These are phyloP conservation scores for Herpetospermum pedunculosum DNA, from an alignment of 306 rosid genomes.

Conservation along the genomic window DNA sequence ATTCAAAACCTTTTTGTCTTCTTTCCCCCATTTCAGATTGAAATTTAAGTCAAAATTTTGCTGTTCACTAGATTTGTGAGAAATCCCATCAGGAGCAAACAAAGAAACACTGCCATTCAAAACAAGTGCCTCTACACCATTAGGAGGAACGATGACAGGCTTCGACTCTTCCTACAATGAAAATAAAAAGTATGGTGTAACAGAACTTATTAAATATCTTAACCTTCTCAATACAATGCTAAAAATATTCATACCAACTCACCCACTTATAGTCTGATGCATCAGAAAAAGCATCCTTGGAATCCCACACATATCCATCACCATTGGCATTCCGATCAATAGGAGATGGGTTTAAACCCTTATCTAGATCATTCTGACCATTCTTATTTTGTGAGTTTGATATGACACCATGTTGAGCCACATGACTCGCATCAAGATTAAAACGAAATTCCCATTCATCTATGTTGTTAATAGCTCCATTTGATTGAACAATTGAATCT, in stretches of 20 bases:
- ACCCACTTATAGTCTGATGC: slow-evolving; percentile 24
- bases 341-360: slow-evolving; percentile 14
- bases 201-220: neutral
- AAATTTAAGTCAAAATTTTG: slow-evolving; percentile 12
- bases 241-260: neutral
- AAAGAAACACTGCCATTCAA: neutral
- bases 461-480: slow-evolving; percentile 24
- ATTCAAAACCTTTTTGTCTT: neutral
- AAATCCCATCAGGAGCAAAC: slow-evolving; percentile 4
- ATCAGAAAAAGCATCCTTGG: slow-evolving; percentile 29
- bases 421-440: slow-evolving; percentile 33
- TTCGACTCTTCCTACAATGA: slow-evolving; percentile 20
- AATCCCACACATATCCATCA: slow-evolving; percentile 28
- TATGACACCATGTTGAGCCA: slow-evolving; percentile 14
- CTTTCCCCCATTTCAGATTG: neutral
- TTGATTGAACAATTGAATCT: slow-evolving; percentile 24
- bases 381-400: slow-evolving; percentile 14
- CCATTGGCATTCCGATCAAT: slow-evolving; percentile 12
- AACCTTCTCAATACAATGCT: neutral
- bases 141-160: slow-evolving; percentile 7
- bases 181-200: neutral
- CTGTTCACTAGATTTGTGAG: slow-evolving; percentile 13
- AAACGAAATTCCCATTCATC: slow-evolving; percentile 37
- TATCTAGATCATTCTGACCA: slow-evolving; percentile 17
- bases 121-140: neutral